Percentiles rank a stretch among this genome's conserved stretches.
Evolutionary conservation across 2,329 filamentous ascomycete species (phyloP).

Genomic region (Cladosporium sp.): DNA sequence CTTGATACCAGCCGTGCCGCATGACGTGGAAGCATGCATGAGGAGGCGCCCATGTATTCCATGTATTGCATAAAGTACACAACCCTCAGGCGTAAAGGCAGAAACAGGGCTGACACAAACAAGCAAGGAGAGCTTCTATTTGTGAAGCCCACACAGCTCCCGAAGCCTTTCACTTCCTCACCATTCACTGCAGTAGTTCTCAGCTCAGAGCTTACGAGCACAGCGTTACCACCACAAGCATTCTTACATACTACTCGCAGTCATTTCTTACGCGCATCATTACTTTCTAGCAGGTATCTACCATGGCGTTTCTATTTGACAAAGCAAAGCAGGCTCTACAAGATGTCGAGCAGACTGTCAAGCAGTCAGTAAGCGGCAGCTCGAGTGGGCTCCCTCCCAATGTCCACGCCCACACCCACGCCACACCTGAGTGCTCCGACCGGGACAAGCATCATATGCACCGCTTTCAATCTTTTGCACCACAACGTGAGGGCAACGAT

Average conservation of each 20-base stretch:
- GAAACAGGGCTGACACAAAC: no score
- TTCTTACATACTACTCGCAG: no score
- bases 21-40: constrained; percentile 2
- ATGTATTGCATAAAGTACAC: neutral
- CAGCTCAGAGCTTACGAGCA: no score
- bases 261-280: no score
- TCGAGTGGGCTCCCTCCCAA: constrained; percentile 35
- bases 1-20: neutral
- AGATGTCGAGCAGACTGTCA: constrained; percentile 48
- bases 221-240: no score
- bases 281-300: neutral
- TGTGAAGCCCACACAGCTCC: no score
- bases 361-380: constrained; percentile 37
- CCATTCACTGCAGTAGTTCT: no score
- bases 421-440: constrained; percentile 34
- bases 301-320: constrained; percentile 43
- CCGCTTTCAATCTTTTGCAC: constrained; percentile 64
- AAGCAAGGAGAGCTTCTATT: no score
- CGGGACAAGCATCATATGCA: constrained; percentile 43
- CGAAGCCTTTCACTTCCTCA: no score
- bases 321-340: constrained; percentile 53
- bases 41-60: no score
- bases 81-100: no score
- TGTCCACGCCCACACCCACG: constrained; percentile 45
- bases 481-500: constrained; percentile 64